Percentiles rank a stretch among this genome's conserved stretches.
Conservation (phyloP, 176 grass and related monocot genomes). For the Raddia distichophylla region DNA sequence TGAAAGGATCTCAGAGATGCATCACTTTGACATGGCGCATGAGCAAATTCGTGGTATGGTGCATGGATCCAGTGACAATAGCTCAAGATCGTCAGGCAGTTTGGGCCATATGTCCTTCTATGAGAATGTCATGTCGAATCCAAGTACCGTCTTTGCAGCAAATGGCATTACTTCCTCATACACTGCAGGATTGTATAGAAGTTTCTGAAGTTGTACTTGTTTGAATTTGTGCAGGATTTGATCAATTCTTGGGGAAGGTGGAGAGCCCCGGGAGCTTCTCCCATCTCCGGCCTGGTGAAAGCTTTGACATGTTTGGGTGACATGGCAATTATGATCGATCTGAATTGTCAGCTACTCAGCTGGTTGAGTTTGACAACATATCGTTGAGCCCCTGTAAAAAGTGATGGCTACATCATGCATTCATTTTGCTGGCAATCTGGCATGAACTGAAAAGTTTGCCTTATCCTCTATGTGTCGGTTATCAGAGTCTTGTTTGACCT, state of each 20-base stretch:
- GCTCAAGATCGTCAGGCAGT: constrained; percentile 57
- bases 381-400: constrained; percentile 30
- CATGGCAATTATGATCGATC: constrained; percentile 1
- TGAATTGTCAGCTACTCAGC: neutral
- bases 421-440: constrained; percentile 35
- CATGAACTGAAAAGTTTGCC: constrained; percentile 9
- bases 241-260: constrained; percentile 69
- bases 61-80: constrained; percentile 60
- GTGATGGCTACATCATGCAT: constrained; percentile 6
- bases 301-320: constrained; percentile 86
- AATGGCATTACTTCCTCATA: neutral
- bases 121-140: constrained; percentile 68
- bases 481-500: constrained; percentile 30
- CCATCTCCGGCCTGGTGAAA: constrained; percentile 54
- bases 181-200: neutral
- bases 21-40: constrained; percentile 40
- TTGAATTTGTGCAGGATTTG: constrained; percentile 56
- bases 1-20: constrained; percentile 51
- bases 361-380: neutral
- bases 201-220: neutral
- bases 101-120: constrained; percentile 74
- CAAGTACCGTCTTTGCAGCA: constrained; percentile 46
- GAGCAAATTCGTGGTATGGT: constrained; percentile 47
- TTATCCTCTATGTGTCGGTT: constrained; percentile 10
- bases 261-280: constrained; percentile 57